Conservation (phyloP, 257 asterid species). For the Jacaranda copaia region DNA sequence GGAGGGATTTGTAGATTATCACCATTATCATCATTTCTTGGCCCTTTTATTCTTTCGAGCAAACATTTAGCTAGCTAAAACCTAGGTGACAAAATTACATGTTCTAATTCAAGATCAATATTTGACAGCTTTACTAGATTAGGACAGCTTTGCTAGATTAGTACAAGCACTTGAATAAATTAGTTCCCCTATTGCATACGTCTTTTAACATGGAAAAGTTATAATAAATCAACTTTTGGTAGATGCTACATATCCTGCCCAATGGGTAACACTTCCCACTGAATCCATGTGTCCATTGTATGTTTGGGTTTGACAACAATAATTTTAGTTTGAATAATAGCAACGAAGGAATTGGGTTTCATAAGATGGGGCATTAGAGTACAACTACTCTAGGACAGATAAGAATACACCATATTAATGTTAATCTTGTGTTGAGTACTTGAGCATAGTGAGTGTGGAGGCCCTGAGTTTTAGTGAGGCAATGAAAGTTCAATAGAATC, state of each 20-base stretch:
- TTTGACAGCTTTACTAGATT: conserved; percentile 30
- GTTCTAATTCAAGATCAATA: background rate
- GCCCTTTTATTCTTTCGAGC: background rate
- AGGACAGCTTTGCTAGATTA: background rate
- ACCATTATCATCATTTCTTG: no score
- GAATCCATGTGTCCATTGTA: no score
- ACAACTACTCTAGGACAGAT: background rate
- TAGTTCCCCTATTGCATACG: no score
- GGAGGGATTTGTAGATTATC: no score
- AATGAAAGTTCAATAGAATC: background rate
- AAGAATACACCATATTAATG: background rate
- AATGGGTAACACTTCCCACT: no score
- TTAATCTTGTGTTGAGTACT: background rate
- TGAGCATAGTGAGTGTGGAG: background rate
- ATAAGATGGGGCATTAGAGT: background rate
- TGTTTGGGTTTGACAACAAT: background rate
- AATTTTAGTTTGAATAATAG: conserved; percentile 1
- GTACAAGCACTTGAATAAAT: no score
- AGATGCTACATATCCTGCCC: background rate
- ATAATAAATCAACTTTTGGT: background rate
- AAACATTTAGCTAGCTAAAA: conserved; percentile 25
- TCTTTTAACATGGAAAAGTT: background rate
- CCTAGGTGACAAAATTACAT: conserved; percentile 20
- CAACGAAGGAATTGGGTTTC: background rate
- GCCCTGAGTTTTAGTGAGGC: background rate